Base-by-base conservation (phyloP, 106 monocot species). In the Allium sativum region DNA sequence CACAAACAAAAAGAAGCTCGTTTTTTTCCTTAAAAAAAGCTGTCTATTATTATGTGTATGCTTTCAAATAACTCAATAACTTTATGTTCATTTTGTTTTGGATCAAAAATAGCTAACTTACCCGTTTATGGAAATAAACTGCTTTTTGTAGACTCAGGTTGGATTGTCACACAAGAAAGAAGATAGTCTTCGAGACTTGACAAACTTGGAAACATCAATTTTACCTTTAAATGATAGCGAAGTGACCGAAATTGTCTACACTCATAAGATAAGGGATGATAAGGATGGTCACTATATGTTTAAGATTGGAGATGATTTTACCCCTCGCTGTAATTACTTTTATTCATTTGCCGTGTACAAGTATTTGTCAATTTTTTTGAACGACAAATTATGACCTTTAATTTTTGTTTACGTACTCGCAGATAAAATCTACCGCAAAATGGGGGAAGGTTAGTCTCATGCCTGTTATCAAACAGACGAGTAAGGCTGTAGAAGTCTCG, bases 261-360 rank as follows among this genome's bases (percentile, higher is more conserved):
- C 82, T 7, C 82, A 48, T 53, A 10, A 20, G 18, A 65, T 48
- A 65, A 52, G 10, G 18, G 65, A 52, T 65, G 65, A 65, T 73
- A 82, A 82, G 58, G 78, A 86, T 71, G 86, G 86, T 0, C 86
- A 82, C 79, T 86, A 76, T 66, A 79, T 74, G 60, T 86, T 86
- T 82, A 78, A 68, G 7, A 59, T 79, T 73, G 86, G 86, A 65
- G 86, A 86, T 17, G 81, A 86, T 79, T 76, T 86, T 58, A 86
- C 86, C 21, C 66, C 78, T 59, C 86, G 86, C 72, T 86, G 86
- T 86, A 86, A 86, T 76, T 73, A 72, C 31, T 31, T 31, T 31
- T 31, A 31, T 31, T 31, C 31, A 31, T 31, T 31, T 31, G 31
- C 31, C 1, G 31, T 31, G 31, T 31, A 31, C 31, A 31, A 31